A percentile compares a stretch with the other conserved stretches of the same genome.
Evolutionary conservation across 2,329 filamentous ascomycete genomes (phyloP).

Genomic region (Stromatinia cepivora): DNA sequence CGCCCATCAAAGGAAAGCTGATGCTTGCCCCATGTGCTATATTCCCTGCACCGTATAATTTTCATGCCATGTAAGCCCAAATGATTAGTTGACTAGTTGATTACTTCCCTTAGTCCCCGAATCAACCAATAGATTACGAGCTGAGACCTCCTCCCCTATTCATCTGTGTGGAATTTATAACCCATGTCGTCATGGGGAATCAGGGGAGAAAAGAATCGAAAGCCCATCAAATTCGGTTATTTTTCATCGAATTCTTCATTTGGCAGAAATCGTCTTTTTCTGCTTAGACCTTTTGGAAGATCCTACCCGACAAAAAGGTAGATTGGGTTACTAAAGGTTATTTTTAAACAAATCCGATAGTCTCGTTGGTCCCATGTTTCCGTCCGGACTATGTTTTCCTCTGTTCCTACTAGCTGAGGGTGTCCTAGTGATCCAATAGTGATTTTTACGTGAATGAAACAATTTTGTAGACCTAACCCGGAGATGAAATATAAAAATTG

Average conservation of each 20-base stretch:
- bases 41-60: constrained; percentile 6
- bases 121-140: constrained; percentile 12
- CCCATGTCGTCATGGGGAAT: background rate
- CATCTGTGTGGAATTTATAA: background rate
- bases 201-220: background rate
- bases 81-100: constrained; percentile 1
- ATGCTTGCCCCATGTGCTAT: constrained; percentile 21
- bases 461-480: background rate
- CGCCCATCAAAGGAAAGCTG: constrained; percentile 18
- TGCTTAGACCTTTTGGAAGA: background rate
- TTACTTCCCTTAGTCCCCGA: background rate
- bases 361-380: background rate
- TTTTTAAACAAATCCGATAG: background rate
- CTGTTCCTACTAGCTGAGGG: background rate
- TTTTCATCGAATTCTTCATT: constrained; percentile 18
- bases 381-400: background rate
- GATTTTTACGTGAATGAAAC: background rate
- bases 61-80: constrained; percentile 18
- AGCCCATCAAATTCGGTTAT: constrained; percentile 6
- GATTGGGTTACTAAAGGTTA: constrained; percentile 3
- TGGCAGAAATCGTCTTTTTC: constrained; percentile 15
- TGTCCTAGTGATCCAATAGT: background rate
- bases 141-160: background rate
- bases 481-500: background rate
- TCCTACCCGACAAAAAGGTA: constrained; percentile 7